phyloP scores from a whole-genome alignment of 768 basidiomycete species.

The Boletus rufocinnamomeus region DNA sequence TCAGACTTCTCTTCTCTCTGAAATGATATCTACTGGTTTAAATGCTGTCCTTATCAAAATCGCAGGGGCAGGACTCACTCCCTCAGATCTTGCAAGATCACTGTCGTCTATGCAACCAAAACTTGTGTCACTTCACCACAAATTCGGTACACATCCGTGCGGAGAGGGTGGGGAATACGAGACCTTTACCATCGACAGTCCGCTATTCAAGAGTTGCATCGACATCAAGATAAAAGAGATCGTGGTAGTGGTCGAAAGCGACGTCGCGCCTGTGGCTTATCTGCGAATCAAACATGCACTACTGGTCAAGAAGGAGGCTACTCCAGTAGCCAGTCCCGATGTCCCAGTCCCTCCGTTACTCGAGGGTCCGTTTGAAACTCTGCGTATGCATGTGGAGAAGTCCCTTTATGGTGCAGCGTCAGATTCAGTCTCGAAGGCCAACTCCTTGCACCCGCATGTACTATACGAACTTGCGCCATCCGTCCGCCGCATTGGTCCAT shows the following conservation, averaged over 20 bases:
- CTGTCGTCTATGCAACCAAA: slow-evolving; percentile 74
- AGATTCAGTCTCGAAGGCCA: neutral
- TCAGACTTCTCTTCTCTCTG: slow-evolving; percentile 79
- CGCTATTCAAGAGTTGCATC: slow-evolving; percentile 81
- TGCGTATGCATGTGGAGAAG: slow-evolving; percentile 12
- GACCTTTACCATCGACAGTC: slow-evolving; percentile 86
- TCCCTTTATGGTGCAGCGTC: slow-evolving; percentile 9
- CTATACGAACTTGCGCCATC: slow-evolving; percentile 13
- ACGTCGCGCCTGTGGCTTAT: slow-evolving; percentile 90
- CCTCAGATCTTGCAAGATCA: slow-evolving; percentile 75
- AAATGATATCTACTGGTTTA: slow-evolving; percentile 83
- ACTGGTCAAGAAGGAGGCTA: slow-evolving; percentile 55
- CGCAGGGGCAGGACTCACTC: slow-evolving; percentile 86
- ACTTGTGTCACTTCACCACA: slow-evolving; percentile 67
- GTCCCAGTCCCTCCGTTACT: slow-evolving; percentile 53
- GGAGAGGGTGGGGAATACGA: slow-evolving; percentile 99
- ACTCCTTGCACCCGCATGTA: neutral
- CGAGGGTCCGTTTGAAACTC: slow-evolving; percentile 29
- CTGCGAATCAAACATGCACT: slow-evolving; percentile 72
- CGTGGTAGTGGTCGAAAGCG: slow-evolving; percentile 77
- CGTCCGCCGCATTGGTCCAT: slow-evolving; percentile 47
- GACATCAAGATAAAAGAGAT: slow-evolving; percentile 66
- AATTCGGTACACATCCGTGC: slow-evolving; percentile 91
- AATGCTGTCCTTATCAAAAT: slow-evolving; percentile 90
- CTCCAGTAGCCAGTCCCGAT: slow-evolving; percentile 4